Percentiles rank a stretch among this genome's conserved stretches.
Conservation (phyloP, 371 early-diverging fungal species). For the Syncephalastrum racemosum region DNA sequence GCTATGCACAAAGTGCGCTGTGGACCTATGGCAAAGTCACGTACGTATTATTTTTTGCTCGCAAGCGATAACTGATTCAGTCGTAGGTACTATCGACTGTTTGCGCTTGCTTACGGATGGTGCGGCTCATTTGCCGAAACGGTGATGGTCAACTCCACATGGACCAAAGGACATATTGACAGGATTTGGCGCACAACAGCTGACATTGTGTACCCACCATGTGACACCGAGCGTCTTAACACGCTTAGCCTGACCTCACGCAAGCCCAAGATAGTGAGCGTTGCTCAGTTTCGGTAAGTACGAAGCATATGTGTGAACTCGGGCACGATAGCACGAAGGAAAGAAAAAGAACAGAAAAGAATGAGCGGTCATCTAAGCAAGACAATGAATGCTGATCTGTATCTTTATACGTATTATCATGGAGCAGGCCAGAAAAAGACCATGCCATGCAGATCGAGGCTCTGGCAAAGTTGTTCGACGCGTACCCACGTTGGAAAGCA, state of each 20-base stretch:
- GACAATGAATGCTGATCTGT: not conserved
- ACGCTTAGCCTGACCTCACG: slow-evolving; percentile 51
- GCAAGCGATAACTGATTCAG: not conserved
- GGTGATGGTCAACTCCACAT: slow-evolving; percentile 91
- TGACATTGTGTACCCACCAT: slow-evolving; percentile 89
- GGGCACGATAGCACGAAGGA: not conserved
- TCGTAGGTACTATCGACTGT: slow-evolving; percentile 74
- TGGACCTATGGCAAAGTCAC: slow-evolving; percentile 68
- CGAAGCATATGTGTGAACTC: not conserved
- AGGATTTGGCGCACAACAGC: slow-evolving; percentile 69
- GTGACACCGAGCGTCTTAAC: slow-evolving; percentile 74
- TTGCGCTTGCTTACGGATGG: slow-evolving; percentile 74
- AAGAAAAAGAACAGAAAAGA: not conserved
- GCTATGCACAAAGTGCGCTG: slow-evolving; percentile 54
- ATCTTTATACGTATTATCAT: too few species aligned
- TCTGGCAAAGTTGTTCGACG: slow-evolving; percentile 55
- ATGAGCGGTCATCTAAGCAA: too few species aligned
- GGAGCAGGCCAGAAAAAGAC: slow-evolving; percentile 87
- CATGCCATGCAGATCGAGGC: slow-evolving; percentile 83
- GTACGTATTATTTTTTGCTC: slow-evolving; percentile 32
- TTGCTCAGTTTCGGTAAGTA: slow-evolving; percentile 87
- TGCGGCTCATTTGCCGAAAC: slow-evolving; percentile 79
- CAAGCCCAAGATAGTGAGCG: slow-evolving; percentile 68
- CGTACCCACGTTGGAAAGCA: slow-evolving; percentile 48
- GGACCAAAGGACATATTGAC: slow-evolving; percentile 92